These are phyloP conservation scores for Debaryomyces sp. DNA, from an alignment of 1,139 yeast species.

Conservation along the genomic window DNA sequence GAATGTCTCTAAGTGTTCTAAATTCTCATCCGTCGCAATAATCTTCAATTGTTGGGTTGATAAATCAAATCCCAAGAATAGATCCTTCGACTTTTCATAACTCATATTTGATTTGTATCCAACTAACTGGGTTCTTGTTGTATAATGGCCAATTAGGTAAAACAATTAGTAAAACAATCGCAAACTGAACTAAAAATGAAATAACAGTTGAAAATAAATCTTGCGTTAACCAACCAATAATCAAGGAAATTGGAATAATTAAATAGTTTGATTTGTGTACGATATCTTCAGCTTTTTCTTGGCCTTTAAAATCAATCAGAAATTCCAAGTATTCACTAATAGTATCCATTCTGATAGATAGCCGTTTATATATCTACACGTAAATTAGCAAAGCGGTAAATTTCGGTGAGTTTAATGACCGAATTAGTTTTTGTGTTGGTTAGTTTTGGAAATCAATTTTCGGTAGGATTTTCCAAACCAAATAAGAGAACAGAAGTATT, in stretches of 20 bases:
- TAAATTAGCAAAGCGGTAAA: slow-evolving; percentile 3
- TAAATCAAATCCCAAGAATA: slow-evolving; percentile 76
- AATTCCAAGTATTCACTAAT: slow-evolving; percentile 40
- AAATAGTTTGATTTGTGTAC: slow-evolving; percentile 21
- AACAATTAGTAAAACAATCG: slow-evolving; percentile 39
- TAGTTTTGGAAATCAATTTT: background rate
- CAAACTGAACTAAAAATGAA: slow-evolving; percentile 37
- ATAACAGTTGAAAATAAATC: slow-evolving; percentile 38
- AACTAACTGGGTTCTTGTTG: slow-evolving; percentile 47
- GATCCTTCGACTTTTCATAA: slow-evolving; percentile 22
- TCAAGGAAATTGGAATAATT: slow-evolving; percentile 36
- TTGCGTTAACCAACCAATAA: slow-evolving; percentile 49
- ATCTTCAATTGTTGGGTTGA: slow-evolving; percentile 90
- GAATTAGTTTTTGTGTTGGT: slow-evolving; percentile 1
- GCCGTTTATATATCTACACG: slow-evolving; percentile 1
- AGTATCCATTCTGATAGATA: slow-evolving; percentile 5
- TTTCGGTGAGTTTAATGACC: slow-evolving; percentile 4
- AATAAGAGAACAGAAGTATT: background rate
- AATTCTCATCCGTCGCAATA: slow-evolving; percentile 58
- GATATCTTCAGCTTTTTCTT: slow-evolving; percentile 40
- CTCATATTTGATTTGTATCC: slow-evolving; percentile 37
- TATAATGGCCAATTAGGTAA: slow-evolving; percentile 62
- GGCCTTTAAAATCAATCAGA: slow-evolving; percentile 67
- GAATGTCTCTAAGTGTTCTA: slow-evolving; percentile 58
- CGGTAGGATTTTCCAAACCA: background rate